These are phyloP conservation scores for Suillus spraguei DNA, from an alignment of 768 basidiomycete species.

Conservation along the genomic window DNA sequence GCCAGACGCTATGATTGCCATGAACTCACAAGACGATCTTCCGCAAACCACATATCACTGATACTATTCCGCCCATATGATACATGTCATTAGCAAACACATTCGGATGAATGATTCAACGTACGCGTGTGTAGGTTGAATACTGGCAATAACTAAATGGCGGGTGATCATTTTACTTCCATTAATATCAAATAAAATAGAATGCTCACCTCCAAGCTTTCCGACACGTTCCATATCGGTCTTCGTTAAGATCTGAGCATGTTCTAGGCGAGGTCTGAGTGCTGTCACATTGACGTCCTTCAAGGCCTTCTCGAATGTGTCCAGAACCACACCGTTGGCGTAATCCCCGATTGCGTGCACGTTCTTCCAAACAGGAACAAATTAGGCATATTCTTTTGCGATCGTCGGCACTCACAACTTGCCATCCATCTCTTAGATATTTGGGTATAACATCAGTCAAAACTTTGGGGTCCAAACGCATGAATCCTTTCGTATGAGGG, in stretches of 20 bases:
- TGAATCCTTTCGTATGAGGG: constrained; percentile 72
- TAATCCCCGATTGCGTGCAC: constrained; percentile 88
- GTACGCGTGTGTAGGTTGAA: constrained; percentile 89
- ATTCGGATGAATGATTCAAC: constrained; percentile 29
- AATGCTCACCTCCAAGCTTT: constrained; percentile 68
- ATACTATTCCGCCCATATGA: constrained; percentile 43
- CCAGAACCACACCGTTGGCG: constrained; percentile 81
- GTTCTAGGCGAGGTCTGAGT: constrained; percentile 81
- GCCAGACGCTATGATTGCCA: not conserved
- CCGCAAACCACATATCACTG: constrained; percentile 90
- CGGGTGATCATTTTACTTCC: constrained; percentile 14
- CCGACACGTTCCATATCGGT: constrained; percentile 78
- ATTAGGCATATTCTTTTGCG: not conserved
- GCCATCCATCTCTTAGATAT: constrained; percentile 84
- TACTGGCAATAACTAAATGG: constrained; percentile 79
- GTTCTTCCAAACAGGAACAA: constrained; percentile 51
- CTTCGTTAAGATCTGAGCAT: constrained; percentile 85
- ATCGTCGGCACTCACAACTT: constrained; percentile 64
- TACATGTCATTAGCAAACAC: constrained; percentile 3
- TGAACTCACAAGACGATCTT: constrained; percentile 69
- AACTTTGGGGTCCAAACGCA: constrained; percentile 67
- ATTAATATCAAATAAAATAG: constrained; percentile 1
- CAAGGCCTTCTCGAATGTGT: constrained; percentile 77
- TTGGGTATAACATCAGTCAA: constrained; percentile 64
- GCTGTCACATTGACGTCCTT: constrained; percentile 62